These are phyloP conservation scores for Cladosporium austrohemisphaericum DNA, from an alignment of 2,329 filamentous ascomycete species.

Conservation along the genomic window DNA sequence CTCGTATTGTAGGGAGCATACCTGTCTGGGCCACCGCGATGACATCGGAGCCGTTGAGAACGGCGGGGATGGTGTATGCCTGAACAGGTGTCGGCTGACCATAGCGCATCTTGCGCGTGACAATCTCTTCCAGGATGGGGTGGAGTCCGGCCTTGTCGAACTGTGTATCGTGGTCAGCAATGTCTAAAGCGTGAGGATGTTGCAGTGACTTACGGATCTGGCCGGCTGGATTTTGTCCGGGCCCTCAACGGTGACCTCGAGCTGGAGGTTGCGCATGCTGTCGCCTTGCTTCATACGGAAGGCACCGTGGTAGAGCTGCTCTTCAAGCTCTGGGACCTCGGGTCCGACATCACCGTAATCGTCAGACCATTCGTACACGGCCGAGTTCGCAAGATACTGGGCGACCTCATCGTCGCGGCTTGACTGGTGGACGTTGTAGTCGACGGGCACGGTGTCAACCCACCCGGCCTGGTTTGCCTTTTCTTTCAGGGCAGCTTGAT, in stretches of 20 bases:
- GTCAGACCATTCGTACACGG: slow-evolving; percentile 77
- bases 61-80: slow-evolving; percentile 74
- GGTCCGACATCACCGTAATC: slow-evolving; percentile 85
- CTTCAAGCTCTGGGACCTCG: slow-evolving; percentile 64
- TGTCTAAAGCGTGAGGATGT: slow-evolving; percentile 8
- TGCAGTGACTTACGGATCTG: slow-evolving; percentile 42
- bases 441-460: slow-evolving; percentile 25
- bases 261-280: slow-evolving; percentile 57
- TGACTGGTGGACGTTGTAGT: slow-evolving; percentile 26
- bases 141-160: slow-evolving; percentile 82
- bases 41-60: slow-evolving; percentile 72
- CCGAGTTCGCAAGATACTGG: slow-evolving; percentile 54
- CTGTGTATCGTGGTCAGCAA: slow-evolving; percentile 29
- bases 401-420: slow-evolving; percentile 16
- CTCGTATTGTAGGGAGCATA: too few species aligned
- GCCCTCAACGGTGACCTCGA: slow-evolving; percentile 51
- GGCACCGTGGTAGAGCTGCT: slow-evolving; percentile 64
- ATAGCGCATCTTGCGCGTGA: slow-evolving; percentile 67
- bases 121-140: slow-evolving; percentile 73
- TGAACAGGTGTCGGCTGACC: slow-evolving; percentile 78
- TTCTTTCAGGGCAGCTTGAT: not conserved
- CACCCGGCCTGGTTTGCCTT: slow-evolving; percentile 27
- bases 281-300: slow-evolving; percentile 56
- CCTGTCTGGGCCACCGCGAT: slow-evolving; percentile 91
- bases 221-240: slow-evolving; percentile 47